These are phyloP conservation scores for Hsuehochloa calcarea DNA, from an alignment of 176 grass and related monocot species.

Conservation along the genomic window DNA sequence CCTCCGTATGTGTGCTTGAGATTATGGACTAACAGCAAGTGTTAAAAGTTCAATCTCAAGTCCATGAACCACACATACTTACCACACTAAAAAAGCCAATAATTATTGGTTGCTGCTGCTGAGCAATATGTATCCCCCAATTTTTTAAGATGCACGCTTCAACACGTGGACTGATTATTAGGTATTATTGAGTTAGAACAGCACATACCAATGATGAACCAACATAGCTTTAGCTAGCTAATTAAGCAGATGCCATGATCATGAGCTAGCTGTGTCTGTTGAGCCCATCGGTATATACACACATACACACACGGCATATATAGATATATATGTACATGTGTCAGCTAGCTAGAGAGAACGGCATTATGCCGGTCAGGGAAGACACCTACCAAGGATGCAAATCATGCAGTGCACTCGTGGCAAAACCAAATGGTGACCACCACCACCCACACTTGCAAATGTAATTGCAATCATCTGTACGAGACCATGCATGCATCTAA, in stretches of 20 bases:
- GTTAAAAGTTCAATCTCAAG: not conserved
- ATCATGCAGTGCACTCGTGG: constrained; percentile 41
- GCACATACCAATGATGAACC: constrained; percentile 48
- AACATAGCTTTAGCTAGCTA: constrained; percentile 17
- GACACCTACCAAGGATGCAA: constrained; percentile 54
- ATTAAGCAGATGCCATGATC: constrained; percentile 12
- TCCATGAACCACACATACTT: not conserved
- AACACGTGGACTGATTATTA: constrained; percentile 31
- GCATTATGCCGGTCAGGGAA: constrained; percentile 39
- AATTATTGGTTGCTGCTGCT: not conserved
- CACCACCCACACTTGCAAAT: constrained; percentile 46
- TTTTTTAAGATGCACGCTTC: constrained; percentile 10
- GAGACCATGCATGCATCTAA: constrained; percentile 22
- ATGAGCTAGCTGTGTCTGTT: constrained; percentile 24
- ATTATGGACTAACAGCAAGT: not conserved
- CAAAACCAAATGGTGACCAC: constrained; percentile 51
- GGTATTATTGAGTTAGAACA: not conserved
- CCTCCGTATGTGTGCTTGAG: not conserved
- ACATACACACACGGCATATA: not conserved
- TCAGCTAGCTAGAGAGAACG: constrained; percentile 26
- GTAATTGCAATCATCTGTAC: constrained; percentile 31
- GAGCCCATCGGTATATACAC: not conserved
- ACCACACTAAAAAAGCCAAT: not conserved
- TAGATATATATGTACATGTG: not conserved
- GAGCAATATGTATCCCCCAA: not conserved